Base-by-base conservation (phyloP, 1,284 basidiomycete genomes). In the Malassezia furfur region DNA sequence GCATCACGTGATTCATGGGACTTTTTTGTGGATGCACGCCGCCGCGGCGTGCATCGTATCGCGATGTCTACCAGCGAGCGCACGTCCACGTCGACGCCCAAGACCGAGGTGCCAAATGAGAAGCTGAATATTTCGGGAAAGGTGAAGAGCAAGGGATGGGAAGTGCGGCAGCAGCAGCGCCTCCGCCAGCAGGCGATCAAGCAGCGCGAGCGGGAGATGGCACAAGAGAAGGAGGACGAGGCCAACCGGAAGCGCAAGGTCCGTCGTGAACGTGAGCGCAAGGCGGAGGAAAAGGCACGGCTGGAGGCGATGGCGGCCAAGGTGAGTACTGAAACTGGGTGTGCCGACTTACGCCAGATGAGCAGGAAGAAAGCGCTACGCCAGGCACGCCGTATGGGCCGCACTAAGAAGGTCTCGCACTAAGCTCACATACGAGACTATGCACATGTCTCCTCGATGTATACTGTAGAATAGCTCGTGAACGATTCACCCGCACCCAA, bases 301-400 rank as follows among this genome's bases (percentile, higher is more conserved):
- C 36, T 57, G 19, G 35, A 57, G 17, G 44, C 39, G 1, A 57
- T 57, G 55, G 50, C 55, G 17, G 50, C 46, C 11, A 41, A 28
- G 35, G 55, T 57, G 32, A 7, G 55, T 48, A 34, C 17, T 15
- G 5, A 1, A 15, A 8, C 25, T 17, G 28, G 15, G 21, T 19
- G 6, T 21, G 7, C 17, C 8, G 10, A 3, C 8, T 30, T 5
- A 37, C n/a, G 22, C 3, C 46, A 57, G 55, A 57, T 57, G 55
- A 57, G 55, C 22, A 12, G 34, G 5, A 57, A 57, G 25, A 57
- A 57, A 30, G 55, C 55, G 8, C 30, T 49, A 22, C 50, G 55
- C 31, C 55, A 57, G 2, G 55, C 55, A 10, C 55, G 55, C 34
- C 36, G 55, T 5, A 57, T 57, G 55, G 55, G 55, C 21, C 55